Base-by-base conservation (phyloP, 176 grass and related monocot species). In the Oryza nivara region DNA sequence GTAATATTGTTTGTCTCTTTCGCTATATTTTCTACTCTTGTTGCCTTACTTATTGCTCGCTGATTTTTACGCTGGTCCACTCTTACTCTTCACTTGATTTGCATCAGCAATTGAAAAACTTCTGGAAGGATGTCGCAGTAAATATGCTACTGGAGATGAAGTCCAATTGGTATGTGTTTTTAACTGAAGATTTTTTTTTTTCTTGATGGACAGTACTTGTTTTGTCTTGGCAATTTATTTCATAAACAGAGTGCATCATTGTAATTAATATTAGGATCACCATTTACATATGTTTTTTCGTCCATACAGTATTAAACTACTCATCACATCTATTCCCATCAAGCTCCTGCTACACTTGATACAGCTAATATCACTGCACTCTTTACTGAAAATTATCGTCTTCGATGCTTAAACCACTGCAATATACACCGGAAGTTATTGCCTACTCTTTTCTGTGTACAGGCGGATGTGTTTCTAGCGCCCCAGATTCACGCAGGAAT, bases 91-190 rank as follows among this genome's bases (percentile, higher is more conserved):
- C 11, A 4, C 23, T 77, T 22, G 23, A 83, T 88, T 52, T 81
- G 44, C 14, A 69, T 86, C 85, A 95, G 91, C 93, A 65, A 88
- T 98, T 34, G 96, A 95, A 80, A 92, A 95, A 76, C 84, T 95
- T 78, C 51, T 98, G 52, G 85, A 91, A 80, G 89, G 84, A 44
- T 84, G 71, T 81, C 80, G 84, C 47, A 92, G 83, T 79, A 92
- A 88, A 93, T 98, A 92, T 83, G 83, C 92, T 88, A 95, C 91
- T 14, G 92, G 92, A 32, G 93, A 95, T 65, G 83, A 93, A 90
- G 69, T 93, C 77, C 91, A 88, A 91, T 32, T 98, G 92, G 96
- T 98, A 68, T 84, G 87, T 86, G 25, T 51, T 72, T 80, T 36
- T 58, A 56, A 77, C 20, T 56, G 54, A 56, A 52, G 26, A 15